Evolutionary conservation across 768 basidiomycete genomes (phyloP).

Genomic region (Boletus rubescentipes): DNA sequence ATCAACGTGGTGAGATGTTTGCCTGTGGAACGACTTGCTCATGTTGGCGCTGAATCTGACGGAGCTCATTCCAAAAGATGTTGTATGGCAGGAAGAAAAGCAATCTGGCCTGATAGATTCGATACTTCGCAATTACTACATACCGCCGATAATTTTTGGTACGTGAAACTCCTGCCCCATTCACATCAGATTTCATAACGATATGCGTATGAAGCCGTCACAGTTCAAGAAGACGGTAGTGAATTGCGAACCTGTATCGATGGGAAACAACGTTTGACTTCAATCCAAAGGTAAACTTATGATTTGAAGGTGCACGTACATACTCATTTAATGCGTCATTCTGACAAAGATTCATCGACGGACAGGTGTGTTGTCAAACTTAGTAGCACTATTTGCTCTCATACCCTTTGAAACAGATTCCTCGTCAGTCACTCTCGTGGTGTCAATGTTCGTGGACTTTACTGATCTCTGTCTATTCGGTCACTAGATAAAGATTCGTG

Average conservation of each 20-base stretch:
- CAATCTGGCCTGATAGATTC: slow-evolving; percentile 66
- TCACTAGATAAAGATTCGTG: slow-evolving; percentile 42
- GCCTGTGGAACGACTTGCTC: background rate
- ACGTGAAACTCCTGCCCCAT: slow-evolving; percentile 9
- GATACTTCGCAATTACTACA: slow-evolving; percentile 59
- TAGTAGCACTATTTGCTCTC: background rate
- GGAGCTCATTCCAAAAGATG: slow-evolving; percentile 35
- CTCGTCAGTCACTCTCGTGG: slow-evolving; percentile 34
- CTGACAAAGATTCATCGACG: slow-evolving; percentile 49
- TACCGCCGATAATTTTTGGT: slow-evolving; percentile 71
- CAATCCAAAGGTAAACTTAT: slow-evolving; percentile 49
- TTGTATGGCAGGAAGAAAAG: slow-evolving; percentile 65
- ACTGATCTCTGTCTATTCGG: slow-evolving; percentile 4
- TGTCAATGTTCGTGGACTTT: background rate
- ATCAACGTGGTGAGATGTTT: slow-evolving; percentile 54
- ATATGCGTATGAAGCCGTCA: slow-evolving; percentile 39
- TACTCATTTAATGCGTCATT: background rate
- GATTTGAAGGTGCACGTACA: background rate
- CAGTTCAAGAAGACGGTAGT: slow-evolving; percentile 37
- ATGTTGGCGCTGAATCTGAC: background rate
- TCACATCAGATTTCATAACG: background rate
- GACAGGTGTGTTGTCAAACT: slow-evolving; percentile 43
- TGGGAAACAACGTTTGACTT: slow-evolving; percentile 72
- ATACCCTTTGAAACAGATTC: slow-evolving; percentile 36
- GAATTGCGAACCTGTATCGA: slow-evolving; percentile 60